Percentiles rank a stretch among this genome's conserved stretches.
Conservation (phyloP, 2,329 filamentous ascomycete genomes). For the Penicillium capsulatum region DNA sequence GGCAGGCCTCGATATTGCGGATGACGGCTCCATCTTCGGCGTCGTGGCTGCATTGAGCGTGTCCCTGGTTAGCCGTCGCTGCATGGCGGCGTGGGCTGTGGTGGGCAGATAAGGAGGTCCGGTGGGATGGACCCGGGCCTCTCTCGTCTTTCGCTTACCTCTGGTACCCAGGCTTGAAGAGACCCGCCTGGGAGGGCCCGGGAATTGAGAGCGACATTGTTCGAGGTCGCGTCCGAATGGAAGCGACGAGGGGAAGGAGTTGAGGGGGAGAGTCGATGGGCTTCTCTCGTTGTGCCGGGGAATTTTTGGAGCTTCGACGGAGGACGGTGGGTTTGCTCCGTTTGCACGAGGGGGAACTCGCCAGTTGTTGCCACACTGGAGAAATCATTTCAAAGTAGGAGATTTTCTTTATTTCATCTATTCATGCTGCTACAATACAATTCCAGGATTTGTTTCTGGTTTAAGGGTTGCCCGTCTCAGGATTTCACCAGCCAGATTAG, state of each 20-base stretch:
- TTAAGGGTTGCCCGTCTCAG: neutral
- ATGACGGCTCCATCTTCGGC: slow-evolving; percentile 98
- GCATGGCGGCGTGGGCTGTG: slow-evolving; percentile 4
- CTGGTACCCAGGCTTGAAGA: slow-evolving; percentile 96
- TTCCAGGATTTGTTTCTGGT: neutral
- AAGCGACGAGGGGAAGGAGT: slow-evolving; percentile 21
- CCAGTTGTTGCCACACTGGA: slow-evolving; percentile 13
- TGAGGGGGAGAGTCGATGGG: slow-evolving; percentile 20
- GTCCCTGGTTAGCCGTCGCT: slow-evolving; percentile 11
- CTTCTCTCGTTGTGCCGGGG: slow-evolving; percentile 27
- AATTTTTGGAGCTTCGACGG: slow-evolving; percentile 36
- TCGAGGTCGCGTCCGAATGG: slow-evolving; percentile 22
- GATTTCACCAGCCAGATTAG: slow-evolving; percentile 6
- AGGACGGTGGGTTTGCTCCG: slow-evolving; percentile 35
- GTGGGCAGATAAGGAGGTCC: slow-evolving; percentile 22
- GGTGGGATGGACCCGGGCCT: slow-evolving; percentile 5
- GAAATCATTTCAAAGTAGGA: neutral
- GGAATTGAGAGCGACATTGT: slow-evolving; percentile 91
- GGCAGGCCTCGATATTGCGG: slow-evolving; percentile 97
- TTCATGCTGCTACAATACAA: too few species aligned
- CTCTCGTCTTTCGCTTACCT: slow-evolving; percentile 57
- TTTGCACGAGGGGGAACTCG: slow-evolving; percentile 37
- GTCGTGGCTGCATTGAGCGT: slow-evolving; percentile 68
- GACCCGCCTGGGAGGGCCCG: slow-evolving; percentile 82
- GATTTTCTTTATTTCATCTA: neutral